Percentiles rank a stretch among this genome's conserved stretches.
These are phyloP conservation scores for Pythium chondricola DNA, from an alignment of 352 stramenopile species.

Conservation along the genomic window DNA sequence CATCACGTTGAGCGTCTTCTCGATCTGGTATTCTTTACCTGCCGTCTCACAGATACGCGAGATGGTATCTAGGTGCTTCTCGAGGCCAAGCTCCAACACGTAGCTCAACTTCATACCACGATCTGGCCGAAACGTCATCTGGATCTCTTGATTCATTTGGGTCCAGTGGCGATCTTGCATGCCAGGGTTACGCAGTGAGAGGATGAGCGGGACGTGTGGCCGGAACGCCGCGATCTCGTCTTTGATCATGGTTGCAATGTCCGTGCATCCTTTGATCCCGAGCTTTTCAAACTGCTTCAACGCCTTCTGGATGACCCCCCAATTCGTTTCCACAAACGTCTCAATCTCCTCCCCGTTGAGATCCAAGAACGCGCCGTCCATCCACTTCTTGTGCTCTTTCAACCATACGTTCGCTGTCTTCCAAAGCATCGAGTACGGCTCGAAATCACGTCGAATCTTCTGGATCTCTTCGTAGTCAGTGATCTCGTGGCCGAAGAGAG, in stretches of 20 bases:
- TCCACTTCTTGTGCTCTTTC: conserved; percentile 91
- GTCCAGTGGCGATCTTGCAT: conserved; percentile 94
- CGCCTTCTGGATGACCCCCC: conserved; percentile 81
- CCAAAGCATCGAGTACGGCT: conserved; percentile 94
- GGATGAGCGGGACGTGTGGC: conserved; percentile 86
- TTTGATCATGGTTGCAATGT: conserved; percentile 87
- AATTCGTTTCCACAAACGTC: conserved; percentile 82
- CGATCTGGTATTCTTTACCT: conserved; percentile 94
- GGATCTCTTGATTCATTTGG: conserved; percentile 85
- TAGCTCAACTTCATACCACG: conserved; percentile 80
- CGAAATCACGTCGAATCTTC: conserved; percentile 89
- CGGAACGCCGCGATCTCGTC: conserved; percentile 88
- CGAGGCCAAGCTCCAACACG: conserved; percentile 79
- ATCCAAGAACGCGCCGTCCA: conserved; percentile 85
- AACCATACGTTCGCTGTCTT: conserved; percentile 89
- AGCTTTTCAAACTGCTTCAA: conserved; percentile 93
- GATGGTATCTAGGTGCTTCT: conserved; percentile 85
- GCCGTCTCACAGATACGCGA: conserved; percentile 90
- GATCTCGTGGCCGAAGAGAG: conserved; percentile 81
- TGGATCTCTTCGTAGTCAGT: conserved; percentile 90
- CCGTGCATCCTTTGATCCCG: conserved; percentile 73
- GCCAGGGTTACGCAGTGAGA: conserved; percentile 86
- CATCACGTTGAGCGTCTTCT: conserved; percentile 91
- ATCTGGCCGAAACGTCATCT: conserved; percentile 80
- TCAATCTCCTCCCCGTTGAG: conserved; percentile 92